Conservation (phyloP, 352 stramenopile genomes). For the Pythium plurisporium region DNA sequence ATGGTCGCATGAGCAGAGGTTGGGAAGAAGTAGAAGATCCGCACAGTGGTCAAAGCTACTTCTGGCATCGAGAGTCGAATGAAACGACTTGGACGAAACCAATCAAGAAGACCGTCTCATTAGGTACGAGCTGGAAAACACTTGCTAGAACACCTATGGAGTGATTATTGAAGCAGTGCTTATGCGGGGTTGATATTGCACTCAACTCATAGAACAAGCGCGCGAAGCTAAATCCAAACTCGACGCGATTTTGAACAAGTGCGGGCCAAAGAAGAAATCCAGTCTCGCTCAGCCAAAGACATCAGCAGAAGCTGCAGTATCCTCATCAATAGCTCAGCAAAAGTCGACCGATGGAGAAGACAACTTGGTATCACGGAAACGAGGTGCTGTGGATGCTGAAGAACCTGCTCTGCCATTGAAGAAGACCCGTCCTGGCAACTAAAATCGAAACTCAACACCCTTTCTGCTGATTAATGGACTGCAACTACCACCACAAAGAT, state of each 20-base stretch:
- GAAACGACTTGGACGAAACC: constrained; percentile 70
- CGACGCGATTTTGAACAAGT: constrained; percentile 25
- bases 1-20: constrained; percentile 23
- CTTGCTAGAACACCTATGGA: background rate
- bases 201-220: constrained; percentile 14
- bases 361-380: background rate
- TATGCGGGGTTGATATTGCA: too few species aligned
- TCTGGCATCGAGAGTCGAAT: constrained; percentile 71
- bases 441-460: too few species aligned
- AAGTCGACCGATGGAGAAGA: background rate
- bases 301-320: background rate
- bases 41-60: constrained; percentile 53
- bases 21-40: constrained; percentile 65
- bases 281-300: background rate
- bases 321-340: background rate
- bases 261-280: constrained; percentile 11
- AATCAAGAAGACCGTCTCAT: constrained; percentile 37
- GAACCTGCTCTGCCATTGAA: background rate
- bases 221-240: constrained; percentile 25
- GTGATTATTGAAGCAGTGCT: background rate
- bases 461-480: too few species aligned
- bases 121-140: constrained; percentile 29
- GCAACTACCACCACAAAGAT: too few species aligned
- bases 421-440: background rate
- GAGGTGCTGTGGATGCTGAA: background rate